Evolutionary conservation across 164 flowering plant species (phyloP).

Genomic region (Sedum album): DNA sequence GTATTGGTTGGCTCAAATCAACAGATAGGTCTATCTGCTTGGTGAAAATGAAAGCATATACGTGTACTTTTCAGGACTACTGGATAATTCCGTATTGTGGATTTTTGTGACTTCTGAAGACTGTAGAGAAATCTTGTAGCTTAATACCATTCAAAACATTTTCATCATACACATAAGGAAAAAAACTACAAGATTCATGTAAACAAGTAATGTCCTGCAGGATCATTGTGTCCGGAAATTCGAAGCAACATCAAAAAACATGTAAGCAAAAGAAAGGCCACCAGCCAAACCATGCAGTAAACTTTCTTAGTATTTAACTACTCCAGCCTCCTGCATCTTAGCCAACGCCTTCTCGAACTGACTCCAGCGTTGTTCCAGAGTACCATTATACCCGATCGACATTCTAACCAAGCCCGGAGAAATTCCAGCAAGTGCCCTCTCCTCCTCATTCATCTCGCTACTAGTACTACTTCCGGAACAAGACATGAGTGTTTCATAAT

Average conservation of each 20-base stretch:
- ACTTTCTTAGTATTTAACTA: background rate
- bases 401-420: constrained; percentile 83
- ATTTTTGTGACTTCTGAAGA: too few relatives aligned
- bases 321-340: constrained; percentile 20
- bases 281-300: background rate
- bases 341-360: constrained; percentile 70
- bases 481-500: constrained; percentile 92
- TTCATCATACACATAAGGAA: too few relatives aligned
- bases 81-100: background rate
- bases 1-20: background rate
- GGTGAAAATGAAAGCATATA: background rate
- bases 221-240: too few relatives aligned
- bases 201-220: too few relatives aligned
- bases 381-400: constrained; percentile 81
- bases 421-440: constrained; percentile 65
- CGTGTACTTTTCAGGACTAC: constrained; percentile 2
- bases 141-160: too few relatives aligned
- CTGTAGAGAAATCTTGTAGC: too few relatives aligned
- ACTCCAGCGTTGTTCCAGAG: constrained; percentile 77
- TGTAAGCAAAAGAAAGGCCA: background rate
- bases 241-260: too few relatives aligned
- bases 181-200: too few relatives aligned
- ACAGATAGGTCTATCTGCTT: background rate
- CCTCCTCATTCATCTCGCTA: constrained; percentile 67
- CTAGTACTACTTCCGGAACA: constrained; percentile 94